These are phyloP conservation scores for Linnemannia elongata DNA, from an alignment of 192 early-diverging fungal species.

Conservation along the genomic window DNA sequence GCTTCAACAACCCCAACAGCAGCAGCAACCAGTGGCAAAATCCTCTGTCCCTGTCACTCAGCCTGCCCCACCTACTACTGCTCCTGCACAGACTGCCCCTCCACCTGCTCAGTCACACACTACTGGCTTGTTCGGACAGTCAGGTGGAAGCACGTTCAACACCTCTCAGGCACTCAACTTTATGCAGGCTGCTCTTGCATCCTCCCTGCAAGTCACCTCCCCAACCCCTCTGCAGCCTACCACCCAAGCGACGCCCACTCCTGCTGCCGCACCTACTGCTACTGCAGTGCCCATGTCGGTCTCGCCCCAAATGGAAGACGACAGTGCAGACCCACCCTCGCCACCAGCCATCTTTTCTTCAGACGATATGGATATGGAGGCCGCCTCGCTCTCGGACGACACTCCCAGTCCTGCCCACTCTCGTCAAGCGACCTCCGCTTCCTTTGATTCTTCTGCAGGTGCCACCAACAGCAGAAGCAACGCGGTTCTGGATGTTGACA, in stretches of 20 bases:
- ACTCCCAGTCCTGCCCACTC: constrained; percentile 18
- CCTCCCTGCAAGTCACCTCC: constrained; percentile 16
- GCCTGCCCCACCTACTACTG: neutral
- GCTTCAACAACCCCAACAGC: neutral
- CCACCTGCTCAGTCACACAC: too few relatives aligned
- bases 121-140: neutral
- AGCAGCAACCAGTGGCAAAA: neutral
- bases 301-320: constrained; percentile 31
- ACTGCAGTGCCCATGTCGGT: constrained; percentile 19
- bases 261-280: neutral
- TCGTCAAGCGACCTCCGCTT: neutral
- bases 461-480: neutral
- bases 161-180: constrained; percentile 29
- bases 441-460: neutral
- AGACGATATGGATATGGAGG: constrained; percentile 55
- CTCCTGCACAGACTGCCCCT: too few relatives aligned
- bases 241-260: neutral
- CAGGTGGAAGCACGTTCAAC: constrained; percentile 6
- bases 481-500: neutral
- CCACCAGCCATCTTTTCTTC: constrained; percentile 49
- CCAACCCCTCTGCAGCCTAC: constrained; percentile 10
- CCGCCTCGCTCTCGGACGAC: constrained; percentile 27
- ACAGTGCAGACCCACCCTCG: constrained; percentile 44
- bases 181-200: constrained; percentile 40
- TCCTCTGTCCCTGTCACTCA: neutral